These are phyloP conservation scores for Mucor indicus DNA, from an alignment of 371 early-diverging fungal species.

Conservation along the genomic window DNA sequence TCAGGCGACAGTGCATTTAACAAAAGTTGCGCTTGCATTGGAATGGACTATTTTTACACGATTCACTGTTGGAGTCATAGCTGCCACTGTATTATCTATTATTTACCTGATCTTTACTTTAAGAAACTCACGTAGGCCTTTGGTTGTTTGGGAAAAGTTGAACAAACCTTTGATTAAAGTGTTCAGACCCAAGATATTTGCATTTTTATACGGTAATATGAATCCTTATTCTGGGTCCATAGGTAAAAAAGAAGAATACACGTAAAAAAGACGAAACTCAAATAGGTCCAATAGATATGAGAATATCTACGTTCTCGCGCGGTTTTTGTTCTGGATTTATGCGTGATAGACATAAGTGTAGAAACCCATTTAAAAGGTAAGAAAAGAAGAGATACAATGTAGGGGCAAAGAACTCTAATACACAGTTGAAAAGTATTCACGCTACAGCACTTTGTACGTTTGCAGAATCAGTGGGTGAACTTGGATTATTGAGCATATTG, in stretches of 20 bases:
- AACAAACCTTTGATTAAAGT: slow-evolving; percentile 44
- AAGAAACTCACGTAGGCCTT: slow-evolving; percentile 36
- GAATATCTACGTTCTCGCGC: slow-evolving; percentile 41
- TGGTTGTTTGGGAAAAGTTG: slow-evolving; percentile 43
- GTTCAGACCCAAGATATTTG: slow-evolving; percentile 41
- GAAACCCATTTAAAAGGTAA: slow-evolving; percentile 30
- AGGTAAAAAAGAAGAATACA: slow-evolving; percentile 20
- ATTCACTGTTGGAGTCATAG: slow-evolving; percentile 37
- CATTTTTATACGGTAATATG: slow-evolving; percentile 26
- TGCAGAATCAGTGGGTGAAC: slow-evolving; percentile 56
- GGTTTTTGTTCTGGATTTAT: slow-evolving; percentile 51
- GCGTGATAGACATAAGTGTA: slow-evolving; percentile 32
- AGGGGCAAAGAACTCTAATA: neutral
- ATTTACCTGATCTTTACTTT: slow-evolving; percentile 39
- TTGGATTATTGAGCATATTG: slow-evolving; percentile 41
- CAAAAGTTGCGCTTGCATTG: slow-evolving; percentile 35
- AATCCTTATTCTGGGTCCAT: slow-evolving; percentile 45
- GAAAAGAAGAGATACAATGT: neutral
- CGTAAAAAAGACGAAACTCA: neutral
- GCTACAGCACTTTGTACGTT: slow-evolving; percentile 61
- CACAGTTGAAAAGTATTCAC: slow-evolving; percentile 54
- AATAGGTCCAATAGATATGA: slow-evolving; percentile 28
- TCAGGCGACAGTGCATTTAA: slow-evolving; percentile 29
- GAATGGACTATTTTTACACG: slow-evolving; percentile 52
- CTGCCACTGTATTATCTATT: slow-evolving; percentile 30